Evolutionary conservation across 495 filamentous ascomycete genomes (phyloP).

Genomic region (Neurospora terricola): DNA sequence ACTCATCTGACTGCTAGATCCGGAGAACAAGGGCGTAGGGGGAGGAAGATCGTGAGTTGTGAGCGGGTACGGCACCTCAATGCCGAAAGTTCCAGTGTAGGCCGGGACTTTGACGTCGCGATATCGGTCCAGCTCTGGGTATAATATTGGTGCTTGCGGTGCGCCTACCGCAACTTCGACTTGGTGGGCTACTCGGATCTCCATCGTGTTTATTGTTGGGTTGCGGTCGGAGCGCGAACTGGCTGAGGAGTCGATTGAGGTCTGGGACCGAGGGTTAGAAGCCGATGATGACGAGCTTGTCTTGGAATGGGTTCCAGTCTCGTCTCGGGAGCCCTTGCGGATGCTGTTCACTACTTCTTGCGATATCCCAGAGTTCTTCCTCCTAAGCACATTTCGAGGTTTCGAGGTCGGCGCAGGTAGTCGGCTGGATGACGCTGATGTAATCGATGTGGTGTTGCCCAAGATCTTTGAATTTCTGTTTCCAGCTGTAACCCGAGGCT

Average conservation of each 20-base stretch:
- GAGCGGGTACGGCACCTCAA: slow-evolving; percentile 35
- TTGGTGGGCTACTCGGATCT: slow-evolving; percentile 24
- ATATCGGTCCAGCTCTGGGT: slow-evolving; percentile 47
- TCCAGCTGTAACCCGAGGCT: slow-evolving; percentile 17
- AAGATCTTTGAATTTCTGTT: slow-evolving; percentile 10
- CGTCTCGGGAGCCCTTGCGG: slow-evolving; percentile 22
- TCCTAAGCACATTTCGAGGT: slow-evolving; percentile 32
- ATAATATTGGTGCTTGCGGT: slow-evolving; percentile 30
- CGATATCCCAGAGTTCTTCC: slow-evolving; percentile 38
- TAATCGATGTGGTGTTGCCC: slow-evolving; percentile 1
- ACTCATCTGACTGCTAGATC: slow-evolving; percentile 42
- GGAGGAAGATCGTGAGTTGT: slow-evolving; percentile 53
- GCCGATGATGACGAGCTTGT: slow-evolving; percentile 27
- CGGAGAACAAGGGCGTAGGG: slow-evolving; percentile 53
- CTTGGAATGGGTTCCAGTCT: slow-evolving; percentile 12
- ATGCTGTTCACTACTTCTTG: slow-evolving; percentile 21
- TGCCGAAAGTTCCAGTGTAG: slow-evolving; percentile 16
- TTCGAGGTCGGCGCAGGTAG: slow-evolving; percentile 13
- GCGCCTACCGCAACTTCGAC: slow-evolving; percentile 21
- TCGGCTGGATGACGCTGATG: slow-evolving; percentile 8
- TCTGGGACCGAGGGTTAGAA: slow-evolving; percentile 25
- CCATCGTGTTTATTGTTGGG: slow-evolving; percentile 30
- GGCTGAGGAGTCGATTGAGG: slow-evolving; percentile 16
- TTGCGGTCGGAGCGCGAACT: slow-evolving; percentile 25
- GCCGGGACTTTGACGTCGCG: slow-evolving; percentile 24